Conservation (phyloP, 768 basidiomycete species). For the Termitomyces sp. region DNA sequence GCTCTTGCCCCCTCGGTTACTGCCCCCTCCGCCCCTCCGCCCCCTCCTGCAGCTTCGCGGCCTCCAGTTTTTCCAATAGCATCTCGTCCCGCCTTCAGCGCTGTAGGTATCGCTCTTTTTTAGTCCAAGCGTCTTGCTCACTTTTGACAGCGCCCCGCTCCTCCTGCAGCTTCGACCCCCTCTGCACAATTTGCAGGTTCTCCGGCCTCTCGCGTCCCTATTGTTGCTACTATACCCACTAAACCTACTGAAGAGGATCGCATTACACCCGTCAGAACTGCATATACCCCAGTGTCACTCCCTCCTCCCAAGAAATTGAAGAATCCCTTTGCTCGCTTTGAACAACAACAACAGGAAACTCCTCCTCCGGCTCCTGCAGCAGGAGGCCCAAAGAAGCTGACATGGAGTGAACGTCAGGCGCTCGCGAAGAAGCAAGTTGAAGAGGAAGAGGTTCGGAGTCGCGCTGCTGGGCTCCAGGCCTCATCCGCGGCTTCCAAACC, state of each 20-base stretch:
- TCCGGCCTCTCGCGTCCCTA: constrained; percentile 29
- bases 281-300: constrained; percentile 86
- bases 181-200: constrained; percentile 16
- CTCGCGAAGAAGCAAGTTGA: constrained; percentile 84
- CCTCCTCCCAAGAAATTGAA: constrained; percentile 83
- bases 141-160: constrained; percentile 14
- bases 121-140: not conserved
- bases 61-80: constrained; percentile 46
- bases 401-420: constrained; percentile 93
- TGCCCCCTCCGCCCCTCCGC: constrained; percentile 31
- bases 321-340: constrained; percentile 74
- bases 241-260: constrained; percentile 80
- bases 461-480: constrained; percentile 47
- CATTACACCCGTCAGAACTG: constrained; percentile 83
- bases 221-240: constrained; percentile 46
- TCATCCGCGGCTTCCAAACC: constrained; percentile 32
- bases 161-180: constrained; percentile 10
- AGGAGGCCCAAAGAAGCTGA: constrained; percentile 70
- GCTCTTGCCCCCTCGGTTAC: constrained; percentile 34
- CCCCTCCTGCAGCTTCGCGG: constrained; percentile 45
- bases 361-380: constrained; percentile 27
- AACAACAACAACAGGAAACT: constrained; percentile 44
- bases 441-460: constrained; percentile 72
- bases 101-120: constrained; percentile 22
- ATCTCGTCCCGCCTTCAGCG: constrained; percentile 40